Evolutionary conservation across 164 flowering plant genomes (phyloP).

Genomic region (Liquidambar formosana): DNA sequence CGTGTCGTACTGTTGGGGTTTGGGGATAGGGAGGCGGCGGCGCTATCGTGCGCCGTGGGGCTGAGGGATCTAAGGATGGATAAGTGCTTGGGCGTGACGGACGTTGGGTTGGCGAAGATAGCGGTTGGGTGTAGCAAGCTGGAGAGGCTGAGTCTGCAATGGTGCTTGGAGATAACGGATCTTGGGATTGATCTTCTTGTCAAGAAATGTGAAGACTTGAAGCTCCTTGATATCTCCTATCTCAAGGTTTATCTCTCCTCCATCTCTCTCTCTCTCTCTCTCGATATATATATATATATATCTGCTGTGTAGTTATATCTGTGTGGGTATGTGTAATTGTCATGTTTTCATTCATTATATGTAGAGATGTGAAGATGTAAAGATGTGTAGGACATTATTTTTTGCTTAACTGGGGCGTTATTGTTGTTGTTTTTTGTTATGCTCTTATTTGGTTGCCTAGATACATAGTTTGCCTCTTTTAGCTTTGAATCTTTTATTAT

Average conservation of each 20-base stretch:
- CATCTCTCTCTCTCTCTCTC: no score
- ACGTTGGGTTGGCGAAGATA: conserved; percentile 68
- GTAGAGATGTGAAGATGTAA: no score
- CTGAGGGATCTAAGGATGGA: conserved; percentile 33
- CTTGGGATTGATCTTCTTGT: conserved; percentile 60
- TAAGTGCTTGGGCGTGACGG: conserved; percentile 36
- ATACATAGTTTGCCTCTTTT: no score
- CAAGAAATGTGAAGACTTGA: conserved; percentile 54
- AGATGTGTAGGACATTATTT: no score
- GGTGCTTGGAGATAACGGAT: conserved; percentile 75
- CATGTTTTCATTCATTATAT: background rate
- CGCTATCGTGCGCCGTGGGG: conserved; percentile 41
- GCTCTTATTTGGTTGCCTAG: no score
- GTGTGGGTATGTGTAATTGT: background rate
- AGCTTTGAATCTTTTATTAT: no score
- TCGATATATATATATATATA: no score
- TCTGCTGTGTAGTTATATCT: no score
- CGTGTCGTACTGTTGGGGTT: conserved; percentile 55
- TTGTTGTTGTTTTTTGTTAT: no score
- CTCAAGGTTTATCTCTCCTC: no score
- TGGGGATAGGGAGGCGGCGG: conserved; percentile 71
- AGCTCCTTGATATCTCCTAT: conserved; percentile 58
- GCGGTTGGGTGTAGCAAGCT: conserved; percentile 55
- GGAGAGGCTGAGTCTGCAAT: conserved; percentile 59
- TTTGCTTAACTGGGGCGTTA: no score